These are phyloP conservation scores for Nadsonia starkeyi-henricii DNA, from an alignment of 1,139 yeast genomes.

Conservation along the genomic window DNA sequence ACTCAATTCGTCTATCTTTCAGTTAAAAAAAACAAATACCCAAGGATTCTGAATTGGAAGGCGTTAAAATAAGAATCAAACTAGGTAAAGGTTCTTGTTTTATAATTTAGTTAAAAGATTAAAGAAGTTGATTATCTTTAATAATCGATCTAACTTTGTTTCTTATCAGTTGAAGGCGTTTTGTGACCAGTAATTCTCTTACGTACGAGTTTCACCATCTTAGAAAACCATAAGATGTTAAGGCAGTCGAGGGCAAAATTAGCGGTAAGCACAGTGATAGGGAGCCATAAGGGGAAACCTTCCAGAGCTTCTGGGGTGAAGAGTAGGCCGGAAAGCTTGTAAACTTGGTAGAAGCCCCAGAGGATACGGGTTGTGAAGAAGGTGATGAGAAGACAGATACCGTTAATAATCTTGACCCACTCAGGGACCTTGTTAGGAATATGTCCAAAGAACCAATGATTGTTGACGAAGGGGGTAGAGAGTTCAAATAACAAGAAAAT, in stretches of 20 bases:
- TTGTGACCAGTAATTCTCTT: conserved; percentile 7
- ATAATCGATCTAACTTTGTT: conserved; percentile 2
- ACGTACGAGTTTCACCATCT: conserved; percentile 62
- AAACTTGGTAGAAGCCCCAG: conserved; percentile 78
- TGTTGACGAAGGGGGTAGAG: conserved; percentile 84
- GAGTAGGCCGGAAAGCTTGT: conserved; percentile 31
- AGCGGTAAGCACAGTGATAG: conserved; percentile 39
- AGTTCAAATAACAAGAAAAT: conserved; percentile 75
- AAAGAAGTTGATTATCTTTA: too few relatives aligned
- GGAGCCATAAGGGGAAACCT: conserved; percentile 28
- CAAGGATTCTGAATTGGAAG: too few relatives aligned
- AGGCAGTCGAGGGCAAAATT: conserved; percentile 54
- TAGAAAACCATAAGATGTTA: conserved; percentile 51
- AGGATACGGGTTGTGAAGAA: conserved; percentile 69
- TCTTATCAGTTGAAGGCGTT: conserved; percentile 7
- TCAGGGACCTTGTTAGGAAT: conserved; percentile 45
- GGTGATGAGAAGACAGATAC: conserved; percentile 47
- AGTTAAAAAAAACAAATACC: too few relatives aligned
- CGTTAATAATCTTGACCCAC: conserved; percentile 47
- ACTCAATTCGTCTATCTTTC: too few relatives aligned
- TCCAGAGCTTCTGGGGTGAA: conserved; percentile 7
- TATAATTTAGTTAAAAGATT: too few relatives aligned
- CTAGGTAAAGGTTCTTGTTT: too few relatives aligned
- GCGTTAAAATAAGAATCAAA: too few relatives aligned
- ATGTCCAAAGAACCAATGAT: conserved; percentile 80